These are phyloP conservation scores for Fusarium decemcellulare DNA, from an alignment of 2,329 filamentous ascomycete genomes.

Conservation along the genomic window DNA sequence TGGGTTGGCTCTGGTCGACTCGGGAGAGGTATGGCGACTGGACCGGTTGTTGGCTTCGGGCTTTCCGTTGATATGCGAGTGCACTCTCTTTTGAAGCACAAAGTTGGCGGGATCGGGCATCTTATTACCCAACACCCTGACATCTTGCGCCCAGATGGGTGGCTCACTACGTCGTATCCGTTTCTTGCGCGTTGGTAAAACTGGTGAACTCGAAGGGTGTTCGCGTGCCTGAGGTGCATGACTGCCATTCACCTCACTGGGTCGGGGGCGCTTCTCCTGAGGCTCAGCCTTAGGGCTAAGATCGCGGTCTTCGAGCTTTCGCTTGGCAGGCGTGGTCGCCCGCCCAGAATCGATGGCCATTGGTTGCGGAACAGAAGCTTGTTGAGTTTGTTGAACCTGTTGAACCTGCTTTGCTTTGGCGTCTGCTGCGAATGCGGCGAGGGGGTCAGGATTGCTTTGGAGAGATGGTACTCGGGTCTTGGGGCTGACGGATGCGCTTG, in stretches of 20 bases:
- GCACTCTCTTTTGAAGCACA: constrained; percentile 46
- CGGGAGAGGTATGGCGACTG: constrained; percentile 57
- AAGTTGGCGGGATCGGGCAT: constrained; percentile 53
- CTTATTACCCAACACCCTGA: constrained; percentile 52
- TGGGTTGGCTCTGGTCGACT: constrained; percentile 42
- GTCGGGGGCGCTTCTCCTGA: constrained; percentile 61
- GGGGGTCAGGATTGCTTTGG: constrained; percentile 58
- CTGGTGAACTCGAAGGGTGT: constrained; percentile 48
- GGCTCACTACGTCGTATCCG: constrained; percentile 54
- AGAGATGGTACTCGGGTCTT: constrained; percentile 76
- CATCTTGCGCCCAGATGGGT: constrained; percentile 66
- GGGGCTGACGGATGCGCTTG: constrained; percentile 82
- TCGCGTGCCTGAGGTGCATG: constrained; percentile 33
- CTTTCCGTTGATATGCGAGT: constrained; percentile 56
- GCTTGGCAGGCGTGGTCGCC: constrained; percentile 56
- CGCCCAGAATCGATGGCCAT: constrained; percentile 50
- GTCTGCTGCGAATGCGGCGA: constrained; percentile 46
- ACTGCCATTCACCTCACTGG: constrained; percentile 64
- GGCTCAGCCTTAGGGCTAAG: constrained; percentile 61
- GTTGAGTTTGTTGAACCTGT: constrained; percentile 15
- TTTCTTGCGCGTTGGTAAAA: constrained; percentile 56
- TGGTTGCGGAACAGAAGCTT: constrained; percentile 41
- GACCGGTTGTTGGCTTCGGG: constrained; percentile 53
- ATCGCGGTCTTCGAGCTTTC: constrained; percentile 57
- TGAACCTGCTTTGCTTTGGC: constrained; percentile 38